Percentiles rank a stretch among this genome's conserved stretches.
These are phyloP conservation scores for Exophiala aquamarina DNA, from an alignment of 2,329 filamentous ascomycete genomes.

Conservation along the genomic window DNA sequence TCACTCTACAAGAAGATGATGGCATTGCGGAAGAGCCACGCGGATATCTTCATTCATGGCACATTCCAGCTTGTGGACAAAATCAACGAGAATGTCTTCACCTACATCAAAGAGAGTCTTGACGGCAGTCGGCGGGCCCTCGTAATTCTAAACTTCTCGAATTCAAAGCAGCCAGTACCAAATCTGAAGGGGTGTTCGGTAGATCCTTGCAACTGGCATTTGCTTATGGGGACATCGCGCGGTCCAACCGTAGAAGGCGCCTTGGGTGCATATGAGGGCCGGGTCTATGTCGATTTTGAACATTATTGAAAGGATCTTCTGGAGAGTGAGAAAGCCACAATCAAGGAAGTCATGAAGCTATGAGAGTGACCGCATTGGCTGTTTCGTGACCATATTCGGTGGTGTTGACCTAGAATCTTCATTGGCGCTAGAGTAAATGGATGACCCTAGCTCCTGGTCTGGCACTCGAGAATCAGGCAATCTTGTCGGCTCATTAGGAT, in stretches of 20 bases:
- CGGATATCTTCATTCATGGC: constrained; percentile 67
- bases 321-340: too few species aligned
- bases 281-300: too few species aligned
- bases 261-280: too few species aligned
- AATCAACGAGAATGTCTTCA: constrained; percentile 54
- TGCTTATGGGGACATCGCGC: too few species aligned
- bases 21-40: constrained; percentile 57
- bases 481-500: background rate
- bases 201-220: too few species aligned
- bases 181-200: too few species aligned
- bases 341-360: too few species aligned
- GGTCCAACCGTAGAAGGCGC: too few species aligned
- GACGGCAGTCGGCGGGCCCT: constrained; percentile 30
- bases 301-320: too few species aligned
- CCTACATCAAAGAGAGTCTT: constrained; percentile 48
- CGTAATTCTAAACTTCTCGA: constrained; percentile 33
- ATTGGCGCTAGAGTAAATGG: background rate
- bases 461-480: background rate
- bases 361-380: too few species aligned
- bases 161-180: background rate
- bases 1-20: constrained; percentile 62
- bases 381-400: too few species aligned
- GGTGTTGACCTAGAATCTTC: too few species aligned
- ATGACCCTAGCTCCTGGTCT: background rate
- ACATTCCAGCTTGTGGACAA: constrained; percentile 40